Conservation (phyloP, 176 grass and related monocot species). For the Musa itinerans region DNA sequence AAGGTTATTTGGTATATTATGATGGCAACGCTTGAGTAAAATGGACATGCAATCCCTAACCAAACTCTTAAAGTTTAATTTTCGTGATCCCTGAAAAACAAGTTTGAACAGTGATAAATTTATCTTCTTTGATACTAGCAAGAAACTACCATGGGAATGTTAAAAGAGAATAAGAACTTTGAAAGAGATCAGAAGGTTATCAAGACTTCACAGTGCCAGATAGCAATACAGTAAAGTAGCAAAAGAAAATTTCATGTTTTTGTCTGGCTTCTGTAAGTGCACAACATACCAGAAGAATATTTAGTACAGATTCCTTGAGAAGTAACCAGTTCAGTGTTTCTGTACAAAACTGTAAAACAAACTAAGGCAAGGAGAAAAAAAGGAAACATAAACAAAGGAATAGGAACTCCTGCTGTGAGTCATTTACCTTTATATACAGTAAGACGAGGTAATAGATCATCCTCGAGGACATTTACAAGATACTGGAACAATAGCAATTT, state of each 20-base stretch:
- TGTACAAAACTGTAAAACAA: slow-evolving; percentile 40
- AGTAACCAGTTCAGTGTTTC: slow-evolving; percentile 64
- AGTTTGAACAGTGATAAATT: slow-evolving; percentile 8
- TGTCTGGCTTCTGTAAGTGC: background rate
- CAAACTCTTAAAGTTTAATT: slow-evolving; percentile 53
- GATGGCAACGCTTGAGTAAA: slow-evolving; percentile 39
- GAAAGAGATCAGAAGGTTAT: slow-evolving; percentile 4
- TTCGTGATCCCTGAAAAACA: slow-evolving; percentile 54
- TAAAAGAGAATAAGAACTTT: background rate
- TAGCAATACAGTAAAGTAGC: background rate
- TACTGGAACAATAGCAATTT: slow-evolving; percentile 72
- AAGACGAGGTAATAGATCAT: slow-evolving; percentile 59
- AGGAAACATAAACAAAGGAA: background rate
- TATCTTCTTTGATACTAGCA: slow-evolving; percentile 18
- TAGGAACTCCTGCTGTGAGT: background rate
- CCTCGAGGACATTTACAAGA: slow-evolving; percentile 57
- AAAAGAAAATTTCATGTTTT: background rate
- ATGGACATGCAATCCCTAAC: slow-evolving; percentile 58
- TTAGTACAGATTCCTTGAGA: slow-evolving; percentile 70
- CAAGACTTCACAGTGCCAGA: background rate
- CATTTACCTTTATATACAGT: slow-evolving; percentile 70
- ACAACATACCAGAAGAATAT: slow-evolving; percentile 60
- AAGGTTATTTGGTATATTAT: slow-evolving; percentile 22
- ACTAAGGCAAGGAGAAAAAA: slow-evolving; percentile 6
- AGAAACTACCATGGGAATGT: background rate